Conservation (phyloP, 306 rosid species). For the Biancaea sappan region DNA sequence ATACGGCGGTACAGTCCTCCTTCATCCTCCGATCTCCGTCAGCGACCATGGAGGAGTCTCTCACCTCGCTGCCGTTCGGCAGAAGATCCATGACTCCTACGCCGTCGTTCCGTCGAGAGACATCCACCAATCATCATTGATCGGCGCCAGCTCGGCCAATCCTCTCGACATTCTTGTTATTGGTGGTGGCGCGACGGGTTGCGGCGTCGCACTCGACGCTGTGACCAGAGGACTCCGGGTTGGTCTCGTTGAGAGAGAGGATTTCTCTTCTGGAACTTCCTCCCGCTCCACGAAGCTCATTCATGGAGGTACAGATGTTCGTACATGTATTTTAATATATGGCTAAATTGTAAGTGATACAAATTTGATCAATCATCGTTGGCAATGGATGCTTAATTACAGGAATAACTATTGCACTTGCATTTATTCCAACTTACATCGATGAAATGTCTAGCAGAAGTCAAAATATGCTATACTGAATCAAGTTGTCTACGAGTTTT, state of each 20-base stretch:
- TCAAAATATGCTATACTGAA: not conserved
- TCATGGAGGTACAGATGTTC: constrained; percentile 76
- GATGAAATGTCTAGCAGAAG: not conserved
- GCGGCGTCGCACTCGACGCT: constrained; percentile 84
- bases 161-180: constrained; percentile 90
- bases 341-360: not conserved
- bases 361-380: not conserved
- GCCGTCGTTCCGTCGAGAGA: constrained; percentile 70
- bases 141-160: constrained; percentile 53
- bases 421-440: not conserved
- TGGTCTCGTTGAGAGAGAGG: constrained; percentile 96
- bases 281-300: constrained; percentile 97
- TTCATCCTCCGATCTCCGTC: constrained; percentile 53
- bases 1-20: constrained; percentile 54
- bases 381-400: not conserved
- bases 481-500: constrained; percentile 6
- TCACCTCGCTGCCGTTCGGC: constrained; percentile 49
- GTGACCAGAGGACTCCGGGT: constrained; percentile 91
- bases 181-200: constrained; percentile 98
- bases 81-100: constrained; percentile 51
- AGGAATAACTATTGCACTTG: not conserved
- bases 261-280: constrained; percentile 92
- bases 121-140: constrained; percentile 66
- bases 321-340: not conserved
- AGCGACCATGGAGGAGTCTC: constrained; percentile 50